Evolutionary conservation across 768 basidiomycete species (phyloP), one percentile per base, ranked within the genome.

Genomic region (Tylopilus rubrobrunneus): DNA sequence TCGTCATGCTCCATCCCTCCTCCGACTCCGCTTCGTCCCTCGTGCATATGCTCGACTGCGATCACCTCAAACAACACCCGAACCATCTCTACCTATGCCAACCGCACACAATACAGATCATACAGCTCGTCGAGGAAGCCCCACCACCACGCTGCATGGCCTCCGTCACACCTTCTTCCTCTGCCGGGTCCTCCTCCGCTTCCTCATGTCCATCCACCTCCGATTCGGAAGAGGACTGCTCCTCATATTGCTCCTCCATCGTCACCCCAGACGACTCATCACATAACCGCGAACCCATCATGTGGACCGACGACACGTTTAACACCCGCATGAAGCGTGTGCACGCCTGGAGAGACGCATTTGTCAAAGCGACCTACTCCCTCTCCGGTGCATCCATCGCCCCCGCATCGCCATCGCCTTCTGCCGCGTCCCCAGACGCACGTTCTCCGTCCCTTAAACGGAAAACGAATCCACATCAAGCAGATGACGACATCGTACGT

Each of bases 181-280:
- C 69, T 17, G 72, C 71, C 3, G 75, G 74, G 7, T 75, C 76
- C 0, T 76, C 74, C 27, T 73, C 71, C 6, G 64, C 56, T 28
- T 71, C 68, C 27, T 73, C 73, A 14, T 71, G 62, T 6, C 68
- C 76, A 0, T 68, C 61, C 66, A 73, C 57, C 67, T 77, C 53
- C 1, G 65, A 60, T 47, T 57, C 62, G 8, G 70, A 69, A 43
- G 79, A 79, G n/a, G 78, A 80, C 58, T 77, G 76, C 67, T 77
- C 82, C 0, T 87, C 85, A 0, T 89, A 88, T 58, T 89, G 87
- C 75, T 89, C 87, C 19, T 89, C 86, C 19, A 80, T 81, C 58
- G 55, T 74, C 49, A 69, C 75, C 12, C 71, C 68, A 34, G 72
- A 76, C 25, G 67, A 76, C 40, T 69, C 71, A 21, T 69, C 67